Evolutionary conservation across 202 grass and related monocot genomes (phyloP), one percentile per base, ranked within the genome.

Genomic region (Panicum virgatum): DNA sequence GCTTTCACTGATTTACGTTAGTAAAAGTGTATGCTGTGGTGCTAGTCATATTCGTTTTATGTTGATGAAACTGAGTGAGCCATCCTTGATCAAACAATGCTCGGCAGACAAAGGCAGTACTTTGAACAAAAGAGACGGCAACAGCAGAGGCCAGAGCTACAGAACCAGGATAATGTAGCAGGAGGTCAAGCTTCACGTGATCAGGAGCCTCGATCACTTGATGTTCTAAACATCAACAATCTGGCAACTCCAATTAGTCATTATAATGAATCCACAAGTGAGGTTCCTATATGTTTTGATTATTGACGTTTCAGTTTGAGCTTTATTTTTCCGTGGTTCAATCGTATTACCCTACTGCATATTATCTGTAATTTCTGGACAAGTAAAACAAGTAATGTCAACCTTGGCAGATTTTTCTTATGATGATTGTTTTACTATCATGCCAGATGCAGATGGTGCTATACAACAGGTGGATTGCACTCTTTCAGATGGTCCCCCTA

Each of bases 61-160:
- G 16, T 22, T 6, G 19, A 48, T 78, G 13, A 18, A 80, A 78
- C 73, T 69, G 34, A 69, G 10, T 48, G 65, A 7, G 0, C 8
- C 48, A 38, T 83, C 58, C 47, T 45, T 61, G 43, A 3, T 39
- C 20, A 14, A 69, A 76, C 34, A 44, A 61, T 83, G 60, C 3
- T 69, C 43, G 50, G 62, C 75, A 98, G 96, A 51, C 96, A 98
- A 88, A 96, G 89, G 65, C 96, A 96, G 77, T 98, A 96, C 85
- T 98, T 98, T 53, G 90, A 96, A 30, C 90, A 96, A 73, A 98
- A 92, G 87, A 93, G 91, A 85, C 79, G 89, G 60, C 92, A 86
- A 51, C 92, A 95, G 43, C 88, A 93, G 47, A 64, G 38, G 68
- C 38, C 53, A 69, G 81, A 66, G 61, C 47, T 68, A 51, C 82